Percentiles rank a stretch among this genome's conserved stretches.
These are phyloP conservation scores for Sporothrix dimorphospora DNA, from an alignment of 2,329 filamentous ascomycete genomes.

Conservation along the genomic window DNA sequence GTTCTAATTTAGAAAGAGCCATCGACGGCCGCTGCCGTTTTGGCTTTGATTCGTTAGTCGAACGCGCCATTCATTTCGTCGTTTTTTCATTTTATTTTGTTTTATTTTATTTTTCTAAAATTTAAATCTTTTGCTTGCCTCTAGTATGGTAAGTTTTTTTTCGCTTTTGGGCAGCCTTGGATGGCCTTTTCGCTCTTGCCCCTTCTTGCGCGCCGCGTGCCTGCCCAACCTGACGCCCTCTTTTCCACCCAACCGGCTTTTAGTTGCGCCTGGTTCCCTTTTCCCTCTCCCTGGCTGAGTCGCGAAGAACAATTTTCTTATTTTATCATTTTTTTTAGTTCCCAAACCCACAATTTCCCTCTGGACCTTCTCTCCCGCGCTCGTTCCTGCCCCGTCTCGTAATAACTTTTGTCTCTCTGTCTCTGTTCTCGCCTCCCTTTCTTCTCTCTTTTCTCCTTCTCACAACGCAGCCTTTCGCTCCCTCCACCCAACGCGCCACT, in stretches of 20 bases:
- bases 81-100: slow-evolving; percentile 1
- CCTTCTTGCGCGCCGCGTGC: slow-evolving; percentile 8
- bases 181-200: slow-evolving; percentile 1
- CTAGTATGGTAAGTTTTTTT: slow-evolving; percentile 6
- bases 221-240: slow-evolving; percentile 21
- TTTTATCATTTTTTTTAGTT: background rate
- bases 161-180: background rate
- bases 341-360: background rate
- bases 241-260: slow-evolving; percentile 8
- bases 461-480: background rate
- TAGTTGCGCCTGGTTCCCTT: background rate
- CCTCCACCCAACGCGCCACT: background rate
- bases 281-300: background rate
- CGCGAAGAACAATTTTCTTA: slow-evolving; percentile 16
- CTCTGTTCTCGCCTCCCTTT: background rate
- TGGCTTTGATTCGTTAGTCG: background rate
- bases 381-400: slow-evolving; percentile 6
- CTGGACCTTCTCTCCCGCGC: background rate
- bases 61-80: background rate
- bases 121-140: slow-evolving; percentile 1
- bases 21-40: slow-evolving; percentile 25
- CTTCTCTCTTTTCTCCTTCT: background rate
- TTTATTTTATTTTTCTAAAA: background rate
- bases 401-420: background rate
- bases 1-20: slow-evolving; percentile 23